Conservation (phyloP, 345 rosid species). For the Brassica rapa region DNA sequence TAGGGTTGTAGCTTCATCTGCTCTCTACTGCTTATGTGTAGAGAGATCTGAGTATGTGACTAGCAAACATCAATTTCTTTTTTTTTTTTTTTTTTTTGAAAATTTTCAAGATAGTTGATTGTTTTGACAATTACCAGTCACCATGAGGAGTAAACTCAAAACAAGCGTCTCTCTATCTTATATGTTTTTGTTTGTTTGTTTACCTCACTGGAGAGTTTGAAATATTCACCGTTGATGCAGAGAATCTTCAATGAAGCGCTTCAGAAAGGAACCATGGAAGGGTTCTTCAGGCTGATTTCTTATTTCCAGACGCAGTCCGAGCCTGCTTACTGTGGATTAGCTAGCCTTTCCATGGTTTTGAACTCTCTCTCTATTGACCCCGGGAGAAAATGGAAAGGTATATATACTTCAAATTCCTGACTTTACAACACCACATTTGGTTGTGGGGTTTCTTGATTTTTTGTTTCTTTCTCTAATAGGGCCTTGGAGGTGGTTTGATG, state of each 20-base stretch:
- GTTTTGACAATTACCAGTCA: not conserved
- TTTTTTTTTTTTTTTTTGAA: not conserved
- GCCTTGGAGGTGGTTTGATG: conserved; percentile 99
- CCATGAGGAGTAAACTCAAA: not conserved
- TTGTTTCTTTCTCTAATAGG: conserved; percentile 49
- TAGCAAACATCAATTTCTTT: not conserved
- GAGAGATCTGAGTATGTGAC: not conserved
- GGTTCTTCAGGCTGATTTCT: conserved; percentile 77
- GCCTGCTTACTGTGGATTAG: conserved; percentile 89
- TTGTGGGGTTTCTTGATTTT: not conserved
- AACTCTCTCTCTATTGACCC: conserved; percentile 94
- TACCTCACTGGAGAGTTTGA: not conserved
- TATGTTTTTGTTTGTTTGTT: not conserved
- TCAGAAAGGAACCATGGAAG: conserved; percentile 91
- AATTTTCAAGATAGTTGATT: not conserved
- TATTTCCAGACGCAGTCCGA: conserved; percentile 91
- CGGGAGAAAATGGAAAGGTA: conserved; percentile 79
- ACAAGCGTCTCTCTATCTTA: not conserved
- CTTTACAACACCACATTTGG: conserved; percentile 8
- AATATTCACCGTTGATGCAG: conserved; percentile 40
- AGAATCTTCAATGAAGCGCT: conserved; percentile 78
- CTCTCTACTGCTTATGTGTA: not conserved
- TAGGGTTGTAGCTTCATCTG: not conserved
- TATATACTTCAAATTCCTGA: not conserved
- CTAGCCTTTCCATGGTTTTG: conserved; percentile 85